A percentile compares a stretch with the other conserved stretches of the same genome.
Conservation (phyloP, 768 basidiomycete species). For the Exidia glandulosa region DNA sequence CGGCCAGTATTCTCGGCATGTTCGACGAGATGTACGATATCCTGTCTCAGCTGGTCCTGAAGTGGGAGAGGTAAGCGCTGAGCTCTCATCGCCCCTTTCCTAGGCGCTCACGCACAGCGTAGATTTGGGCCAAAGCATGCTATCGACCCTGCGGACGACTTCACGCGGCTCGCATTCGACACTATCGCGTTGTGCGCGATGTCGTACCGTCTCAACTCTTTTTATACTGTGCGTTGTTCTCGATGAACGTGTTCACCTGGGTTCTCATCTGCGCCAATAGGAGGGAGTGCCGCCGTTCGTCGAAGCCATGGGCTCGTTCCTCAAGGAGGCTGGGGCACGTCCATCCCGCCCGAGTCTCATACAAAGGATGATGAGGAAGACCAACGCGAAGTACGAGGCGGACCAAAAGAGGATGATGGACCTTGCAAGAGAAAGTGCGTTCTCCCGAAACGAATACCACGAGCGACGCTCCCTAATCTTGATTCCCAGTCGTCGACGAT, state of each 20-base stretch:
- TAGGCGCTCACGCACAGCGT: neutral
- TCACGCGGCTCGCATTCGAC: constrained; percentile 37
- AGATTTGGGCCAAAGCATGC: constrained; percentile 32
- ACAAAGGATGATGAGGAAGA: constrained; percentile 23
- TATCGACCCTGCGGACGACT: constrained; percentile 36
- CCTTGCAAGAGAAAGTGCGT: constrained; percentile 30
- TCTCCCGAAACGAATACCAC: too few relatives aligned
- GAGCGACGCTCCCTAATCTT: too few relatives aligned
- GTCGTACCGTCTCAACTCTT: constrained; percentile 35
- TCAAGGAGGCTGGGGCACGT: constrained; percentile 26
- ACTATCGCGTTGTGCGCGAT: constrained; percentile 36
- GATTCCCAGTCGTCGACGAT: constrained; percentile 25
- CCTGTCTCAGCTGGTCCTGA: constrained; percentile 29
- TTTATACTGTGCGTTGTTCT: constrained; percentile 23
- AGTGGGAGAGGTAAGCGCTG: constrained; percentile 29
- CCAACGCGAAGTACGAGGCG: constrained; percentile 28
- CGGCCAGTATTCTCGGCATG: constrained; percentile 32
- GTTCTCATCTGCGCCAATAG: constrained; percentile 7
- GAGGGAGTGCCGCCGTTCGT: constrained; percentile 28
- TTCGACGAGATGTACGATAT: constrained; percentile 39
- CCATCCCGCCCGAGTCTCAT: constrained; percentile 25
- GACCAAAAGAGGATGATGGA: constrained; percentile 32
- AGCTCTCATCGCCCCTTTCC: neutral
- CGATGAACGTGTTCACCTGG: neutral
- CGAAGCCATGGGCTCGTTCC: constrained; percentile 30